Conservation (phyloP, 495 filamentous ascomycete genomes). For the Endocarpon pusillum region DNA sequence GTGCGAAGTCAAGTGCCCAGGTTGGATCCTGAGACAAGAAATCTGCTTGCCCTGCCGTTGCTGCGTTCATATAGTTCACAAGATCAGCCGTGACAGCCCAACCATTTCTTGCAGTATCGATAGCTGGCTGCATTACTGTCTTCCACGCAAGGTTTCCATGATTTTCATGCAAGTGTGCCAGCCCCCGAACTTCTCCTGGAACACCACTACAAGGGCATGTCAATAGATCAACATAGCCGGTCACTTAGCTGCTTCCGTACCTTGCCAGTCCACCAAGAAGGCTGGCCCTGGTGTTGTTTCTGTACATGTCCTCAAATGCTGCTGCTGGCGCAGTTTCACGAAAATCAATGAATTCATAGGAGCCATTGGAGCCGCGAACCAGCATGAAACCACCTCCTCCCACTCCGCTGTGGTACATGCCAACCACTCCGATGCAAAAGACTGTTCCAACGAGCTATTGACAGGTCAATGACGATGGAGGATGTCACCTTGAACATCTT, state of each 20-base stretch:
- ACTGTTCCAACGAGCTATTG: conserved; percentile 47
- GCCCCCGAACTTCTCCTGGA: conserved; percentile 65
- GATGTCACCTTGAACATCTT: conserved; percentile 8
- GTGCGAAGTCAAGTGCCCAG: conserved; percentile 81
- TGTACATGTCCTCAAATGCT: conserved; percentile 66
- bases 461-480: too few relatives aligned
- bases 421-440: conserved; percentile 59
- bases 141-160: conserved; percentile 58
- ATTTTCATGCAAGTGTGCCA: conserved; percentile 56
- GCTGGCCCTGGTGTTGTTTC: conserved; percentile 31
- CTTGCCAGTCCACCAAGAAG: conserved; percentile 48
- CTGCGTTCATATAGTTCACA: conserved; percentile 46
- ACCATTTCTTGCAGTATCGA: conserved; percentile 55
- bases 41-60: conserved; percentile 23
- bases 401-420: conserved; percentile 77
- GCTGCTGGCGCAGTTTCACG: conserved; percentile 70
- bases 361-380: conserved; percentile 42
- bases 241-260: conserved; percentile 11
- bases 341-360: conserved; percentile 68
- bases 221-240: not conserved
- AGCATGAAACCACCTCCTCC: conserved; percentile 85
- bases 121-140: conserved; percentile 51
- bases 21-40: conserved; percentile 56
- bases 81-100: conserved; percentile 55
- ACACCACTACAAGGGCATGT: conserved; percentile 35